These are phyloP conservation scores for Lipomyces yamanashiensis DNA, from an alignment of 805 yeast genomes.

Conservation along the genomic window DNA sequence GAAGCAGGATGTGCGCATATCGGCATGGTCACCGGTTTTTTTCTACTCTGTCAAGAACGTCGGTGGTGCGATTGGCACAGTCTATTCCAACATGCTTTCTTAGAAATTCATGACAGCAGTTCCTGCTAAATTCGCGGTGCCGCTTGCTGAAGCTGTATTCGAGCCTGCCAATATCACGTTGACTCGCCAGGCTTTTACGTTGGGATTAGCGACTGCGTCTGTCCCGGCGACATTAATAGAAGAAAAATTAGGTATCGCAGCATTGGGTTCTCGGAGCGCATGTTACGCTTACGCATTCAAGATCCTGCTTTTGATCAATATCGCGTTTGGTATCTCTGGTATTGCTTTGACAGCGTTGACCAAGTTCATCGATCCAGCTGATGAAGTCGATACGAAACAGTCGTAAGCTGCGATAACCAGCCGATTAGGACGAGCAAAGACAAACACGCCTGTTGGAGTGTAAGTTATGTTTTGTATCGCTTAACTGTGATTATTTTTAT, in stretches of 20 bases:
- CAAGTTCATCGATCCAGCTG: slow-evolving; percentile 36
- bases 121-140: neutral
- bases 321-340: neutral
- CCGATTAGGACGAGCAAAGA: neutral
- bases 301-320: neutral
- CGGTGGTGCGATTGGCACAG: neutral
- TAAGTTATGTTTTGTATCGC: too few relatives aligned
- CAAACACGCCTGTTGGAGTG: neutral
- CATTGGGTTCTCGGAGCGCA: neutral
- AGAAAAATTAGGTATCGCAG: neutral
- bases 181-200: neutral
- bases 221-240: neutral
- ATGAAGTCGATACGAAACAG: slow-evolving; percentile 38
- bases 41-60: neutral
- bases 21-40: neutral
- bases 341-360: neutral
- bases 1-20: neutral
- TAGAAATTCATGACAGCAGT: neutral
- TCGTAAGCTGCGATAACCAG: neutral
- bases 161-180: neutral
- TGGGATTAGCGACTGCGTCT: neutral
- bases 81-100: neutral
- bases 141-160: neutral
- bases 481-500: too few relatives aligned
- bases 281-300: neutral